phyloP scores from a whole-genome alignment of 768 basidiomycete genomes.

The Saitozyma podzolica region DNA sequence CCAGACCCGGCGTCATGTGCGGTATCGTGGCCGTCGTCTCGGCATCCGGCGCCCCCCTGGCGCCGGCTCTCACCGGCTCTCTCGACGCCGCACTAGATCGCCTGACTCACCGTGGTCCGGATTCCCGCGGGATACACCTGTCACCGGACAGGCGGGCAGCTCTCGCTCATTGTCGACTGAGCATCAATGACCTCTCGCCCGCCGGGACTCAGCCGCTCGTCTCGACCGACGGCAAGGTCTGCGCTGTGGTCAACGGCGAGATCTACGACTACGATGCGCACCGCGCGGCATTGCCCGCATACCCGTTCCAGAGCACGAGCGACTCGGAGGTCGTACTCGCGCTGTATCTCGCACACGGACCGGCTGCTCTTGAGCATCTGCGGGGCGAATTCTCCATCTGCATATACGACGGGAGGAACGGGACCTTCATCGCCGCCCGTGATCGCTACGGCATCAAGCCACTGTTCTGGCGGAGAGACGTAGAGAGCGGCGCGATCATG shows the following conservation, averaged over 20 bases:
- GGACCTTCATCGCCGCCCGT: constrained; percentile 32
- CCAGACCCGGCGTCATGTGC: neutral
- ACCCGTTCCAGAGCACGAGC: constrained; percentile 24
- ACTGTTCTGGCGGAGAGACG: constrained; percentile 25
- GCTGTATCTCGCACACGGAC: constrained; percentile 36
- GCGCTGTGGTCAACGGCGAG: constrained; percentile 47
- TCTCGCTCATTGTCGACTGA: constrained; percentile 27
- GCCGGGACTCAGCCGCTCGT: constrained; percentile 38
- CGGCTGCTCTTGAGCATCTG: constrained; percentile 32
- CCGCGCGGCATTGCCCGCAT: constrained; percentile 7
- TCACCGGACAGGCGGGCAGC: constrained; percentile 9
- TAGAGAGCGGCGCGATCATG: constrained; percentile 15
- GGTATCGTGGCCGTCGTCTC: constrained; percentile 12
- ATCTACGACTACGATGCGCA: constrained; percentile 41
- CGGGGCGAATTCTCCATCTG: constrained; percentile 42
- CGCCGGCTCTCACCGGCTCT: neutral
- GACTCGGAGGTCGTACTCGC: constrained; percentile 46
- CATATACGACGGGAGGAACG: constrained; percentile 29
- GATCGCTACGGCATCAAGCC: constrained; percentile 50
- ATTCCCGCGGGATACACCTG: constrained; percentile 32
- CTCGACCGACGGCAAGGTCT: constrained; percentile 23
- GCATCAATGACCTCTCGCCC: constrained; percentile 42
- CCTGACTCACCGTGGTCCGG: constrained; percentile 33
- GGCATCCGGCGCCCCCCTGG: constrained; percentile 2
- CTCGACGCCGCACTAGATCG: constrained; percentile 10